Evolutionary conservation across 23 red algal species (phyloP), one percentile per base, ranked within the genome.

Genomic region (Gracilaria gracilis): DNA sequence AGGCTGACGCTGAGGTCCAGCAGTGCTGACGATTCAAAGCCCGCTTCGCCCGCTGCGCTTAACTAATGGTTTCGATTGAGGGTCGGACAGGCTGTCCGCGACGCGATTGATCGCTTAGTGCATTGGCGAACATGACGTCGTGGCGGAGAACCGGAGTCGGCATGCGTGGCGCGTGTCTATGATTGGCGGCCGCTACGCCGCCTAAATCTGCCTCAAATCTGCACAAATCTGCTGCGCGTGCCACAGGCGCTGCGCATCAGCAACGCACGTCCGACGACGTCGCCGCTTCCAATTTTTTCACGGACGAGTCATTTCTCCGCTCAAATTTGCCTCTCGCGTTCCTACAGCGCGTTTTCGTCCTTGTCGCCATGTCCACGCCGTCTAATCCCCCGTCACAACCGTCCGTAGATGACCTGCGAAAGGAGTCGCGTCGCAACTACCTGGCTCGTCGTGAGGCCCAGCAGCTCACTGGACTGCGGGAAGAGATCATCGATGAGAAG

Each of bases 401-500:
- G 39, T 77, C 72, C 21, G 42, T 77, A 50, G 72, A 77, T 31
- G 72, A 66, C 35, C 67, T 91, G 16, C 84, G 95, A 15, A 83
- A 78, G 54, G 47, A 66, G 39, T 96, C 95, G 9, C 87, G 95
- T 3, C 87, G 77, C 35, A 91, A 74, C 40, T 96, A 96, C 61
- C 67, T 96, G 25, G 67, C 58, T 9, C 81, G 82, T 37, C 83
- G 95, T 16, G 95, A 96, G 80, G 76, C 78, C 1, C 78, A 83
- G 35, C 77, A 96, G 53, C 71, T 96, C 6, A n/a, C 73, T 6
- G 59, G 86, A 32, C 59, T 96, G 2, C 54, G 84, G 2, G 80
- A 83, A 0, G 95, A 96, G 74, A 82, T 96, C 31, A 61, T 77
- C 39, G 95, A 96, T 72, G 95, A 96, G 70, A 78, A 79, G 31